Percentiles rank a stretch among this genome's conserved stretches.
These are phyloP conservation scores for Colletotrichum sp. DNA, from an alignment of 2,329 filamentous ascomycete genomes.

Conservation along the genomic window DNA sequence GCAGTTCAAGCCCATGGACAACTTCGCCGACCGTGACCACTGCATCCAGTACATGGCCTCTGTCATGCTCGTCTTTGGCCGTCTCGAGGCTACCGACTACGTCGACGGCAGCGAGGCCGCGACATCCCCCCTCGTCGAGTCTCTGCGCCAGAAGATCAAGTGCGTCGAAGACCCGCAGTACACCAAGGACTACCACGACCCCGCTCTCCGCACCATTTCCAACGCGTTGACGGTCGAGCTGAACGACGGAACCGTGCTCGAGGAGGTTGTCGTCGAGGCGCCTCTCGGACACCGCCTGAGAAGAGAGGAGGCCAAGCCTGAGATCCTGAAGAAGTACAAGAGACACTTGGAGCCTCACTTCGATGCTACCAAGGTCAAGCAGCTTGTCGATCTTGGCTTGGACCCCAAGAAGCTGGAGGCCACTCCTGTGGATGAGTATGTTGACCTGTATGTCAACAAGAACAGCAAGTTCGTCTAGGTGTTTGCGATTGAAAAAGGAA, in stretches of 20 bases:
- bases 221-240: conserved; percentile 95
- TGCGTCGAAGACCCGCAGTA: conserved; percentile 97
- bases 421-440: conserved; percentile 89
- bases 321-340: conserved; percentile 95
- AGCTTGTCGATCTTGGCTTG: conserved; percentile 81
- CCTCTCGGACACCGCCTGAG: conserved; percentile 91
- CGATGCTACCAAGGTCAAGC: conserved; percentile 75
- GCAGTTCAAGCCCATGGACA: conserved; percentile 99
- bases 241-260: conserved; percentile 90
- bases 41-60: conserved; percentile 99
- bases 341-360: conserved; percentile 88
- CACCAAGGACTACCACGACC: conserved; percentile 95
- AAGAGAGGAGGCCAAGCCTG: conserved; percentile 95
- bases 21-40: conserved; percentile 99
- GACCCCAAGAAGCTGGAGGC: conserved; percentile 77
- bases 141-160: conserved; percentile 89
- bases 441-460: conserved; percentile 78
- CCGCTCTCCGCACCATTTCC: conserved; percentile 90
- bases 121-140: conserved; percentile 86
- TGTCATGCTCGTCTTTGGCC: conserved; percentile 94
- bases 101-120: conserved; percentile 91
- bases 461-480: conserved; percentile 63
- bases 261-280: conserved; percentile 92
- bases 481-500: not conserved
- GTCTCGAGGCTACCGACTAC: conserved; percentile 93